Conservation (phyloP, 2,329 filamentous ascomycete genomes). For the Clarireedia monteithiana region DNA sequence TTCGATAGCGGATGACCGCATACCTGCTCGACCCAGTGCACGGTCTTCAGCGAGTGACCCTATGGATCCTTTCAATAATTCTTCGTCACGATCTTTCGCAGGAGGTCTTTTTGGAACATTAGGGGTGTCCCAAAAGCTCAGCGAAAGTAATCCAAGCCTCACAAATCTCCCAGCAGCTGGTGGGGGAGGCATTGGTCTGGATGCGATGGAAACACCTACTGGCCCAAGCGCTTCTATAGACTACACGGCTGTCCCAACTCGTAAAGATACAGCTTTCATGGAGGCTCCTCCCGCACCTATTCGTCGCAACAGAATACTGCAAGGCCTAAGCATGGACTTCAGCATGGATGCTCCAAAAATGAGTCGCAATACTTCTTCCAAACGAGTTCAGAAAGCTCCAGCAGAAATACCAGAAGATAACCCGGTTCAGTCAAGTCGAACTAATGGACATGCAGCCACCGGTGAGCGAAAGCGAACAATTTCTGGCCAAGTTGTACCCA, state of each 20-base stretch:
- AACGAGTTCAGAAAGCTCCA: conserved; percentile 25
- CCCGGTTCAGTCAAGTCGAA: conserved; percentile 18
- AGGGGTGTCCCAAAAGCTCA: conserved; percentile 27
- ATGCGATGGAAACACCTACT: conserved; percentile 58
- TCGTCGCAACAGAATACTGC: conserved; percentile 29
- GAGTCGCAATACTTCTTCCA: conserved; percentile 27
- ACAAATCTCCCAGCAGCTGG: conserved; percentile 28
- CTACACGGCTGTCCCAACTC: conserved; percentile 19
- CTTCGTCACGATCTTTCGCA: conserved; percentile 19
- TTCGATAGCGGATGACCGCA: neutral
- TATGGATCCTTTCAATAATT: conserved; percentile 29
- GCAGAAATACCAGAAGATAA: conserved; percentile 23
- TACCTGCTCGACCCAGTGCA: conserved; percentile 12
- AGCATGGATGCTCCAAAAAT: conserved; percentile 30
- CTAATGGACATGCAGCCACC: conserved; percentile 24
- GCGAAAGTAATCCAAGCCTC: conserved; percentile 30
- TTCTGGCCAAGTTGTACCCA: conserved; percentile 67
- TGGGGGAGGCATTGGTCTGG: conserved; percentile 33
- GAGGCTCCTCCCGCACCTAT: conserved; percentile 42
- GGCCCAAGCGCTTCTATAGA: conserved; percentile 38
- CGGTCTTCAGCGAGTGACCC: conserved; percentile 20
- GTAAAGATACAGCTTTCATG: conserved; percentile 25
- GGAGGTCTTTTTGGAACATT: conserved; percentile 28
- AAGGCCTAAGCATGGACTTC: conserved; percentile 29
- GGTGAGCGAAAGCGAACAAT: conserved; percentile 80